These are phyloP conservation scores for Pleoardoris graminearum DNA, from an alignment of 2,329 filamentous ascomycete species.

Conservation along the genomic window DNA sequence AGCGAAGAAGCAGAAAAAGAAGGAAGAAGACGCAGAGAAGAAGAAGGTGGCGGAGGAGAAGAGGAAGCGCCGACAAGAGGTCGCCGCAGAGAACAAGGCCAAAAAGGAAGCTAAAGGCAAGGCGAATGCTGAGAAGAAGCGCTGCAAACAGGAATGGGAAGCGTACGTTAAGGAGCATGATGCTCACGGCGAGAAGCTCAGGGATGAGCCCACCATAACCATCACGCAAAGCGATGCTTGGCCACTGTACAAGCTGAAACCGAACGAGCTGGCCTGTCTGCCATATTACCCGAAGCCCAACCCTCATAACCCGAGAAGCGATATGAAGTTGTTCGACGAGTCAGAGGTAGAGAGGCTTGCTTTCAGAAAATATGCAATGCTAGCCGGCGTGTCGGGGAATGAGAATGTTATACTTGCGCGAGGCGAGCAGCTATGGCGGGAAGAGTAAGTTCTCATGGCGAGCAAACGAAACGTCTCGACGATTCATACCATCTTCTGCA, in stretches of 20 bases:
- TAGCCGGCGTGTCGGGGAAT: slow-evolving; percentile 5
- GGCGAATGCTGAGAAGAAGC: slow-evolving; percentile 8
- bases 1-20: neutral
- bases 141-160: slow-evolving; percentile 10
- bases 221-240: slow-evolving; percentile 21
- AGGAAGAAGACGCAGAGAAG: neutral
- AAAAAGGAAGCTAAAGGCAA: neutral
- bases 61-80: neutral
- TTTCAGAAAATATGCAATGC: slow-evolving; percentile 14
- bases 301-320: slow-evolving; percentile 8
- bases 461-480: too few species aligned
- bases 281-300: slow-evolving; percentile 15
- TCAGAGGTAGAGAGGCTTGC: slow-evolving; percentile 10
- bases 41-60: slow-evolving; percentile 3
- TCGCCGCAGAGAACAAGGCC: neutral
- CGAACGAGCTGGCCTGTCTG: slow-evolving; percentile 10
- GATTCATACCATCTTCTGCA: too few species aligned
- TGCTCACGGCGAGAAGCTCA: slow-evolving; percentile 4
- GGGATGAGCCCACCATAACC: neutral
- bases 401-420: neutral
- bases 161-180: slow-evolving; percentile 8
- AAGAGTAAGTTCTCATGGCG: slow-evolving; percentile 11
- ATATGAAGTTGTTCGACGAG: slow-evolving; percentile 16
- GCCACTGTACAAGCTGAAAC: slow-evolving; percentile 20
- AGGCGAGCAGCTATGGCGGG: slow-evolving; percentile 14